Conservation (phyloP, 441 rosid species). For the Populus hybrid region DNA sequence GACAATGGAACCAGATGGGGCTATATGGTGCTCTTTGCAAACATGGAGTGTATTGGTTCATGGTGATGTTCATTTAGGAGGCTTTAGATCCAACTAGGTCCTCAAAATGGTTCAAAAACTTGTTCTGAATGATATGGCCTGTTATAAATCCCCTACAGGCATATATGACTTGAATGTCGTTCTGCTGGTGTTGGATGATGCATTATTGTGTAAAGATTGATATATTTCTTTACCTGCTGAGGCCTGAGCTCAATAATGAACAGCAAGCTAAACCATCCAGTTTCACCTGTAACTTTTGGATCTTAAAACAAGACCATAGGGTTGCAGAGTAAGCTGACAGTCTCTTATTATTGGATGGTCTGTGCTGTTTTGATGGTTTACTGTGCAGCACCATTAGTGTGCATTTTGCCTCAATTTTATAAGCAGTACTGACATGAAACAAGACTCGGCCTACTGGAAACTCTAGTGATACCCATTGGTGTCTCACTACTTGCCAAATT, state of each 20-base stretch:
- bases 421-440: too few relatives aligned
- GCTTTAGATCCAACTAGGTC: slow-evolving; percentile 30
- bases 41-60: slow-evolving; percentile 27
- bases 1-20: slow-evolving; percentile 32
- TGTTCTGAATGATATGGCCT: slow-evolving; percentile 21
- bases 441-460: background rate
- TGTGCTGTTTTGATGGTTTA: background rate
- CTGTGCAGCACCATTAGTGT: background rate
- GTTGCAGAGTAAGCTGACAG: background rate
- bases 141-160: background rate
- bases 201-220: background rate
- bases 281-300: background rate
- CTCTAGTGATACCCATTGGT: background rate
- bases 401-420: background rate
- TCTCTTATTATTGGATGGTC: background rate
- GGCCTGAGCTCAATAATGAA: background rate
- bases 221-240: background rate
- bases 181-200: background rate
- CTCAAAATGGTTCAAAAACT: slow-evolving; percentile 31
- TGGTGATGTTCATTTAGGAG: slow-evolving; percentile 25
- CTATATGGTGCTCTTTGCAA: slow-evolving; percentile 26
- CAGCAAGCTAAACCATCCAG: background rate
- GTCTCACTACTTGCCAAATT: slow-evolving; percentile 5
- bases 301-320: background rate
- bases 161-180: slow-evolving; percentile 10